These are phyloP conservation scores for Scheffersomyces illinoinensis DNA, from an alignment of 1,139 yeast species.

Conservation along the genomic window DNA sequence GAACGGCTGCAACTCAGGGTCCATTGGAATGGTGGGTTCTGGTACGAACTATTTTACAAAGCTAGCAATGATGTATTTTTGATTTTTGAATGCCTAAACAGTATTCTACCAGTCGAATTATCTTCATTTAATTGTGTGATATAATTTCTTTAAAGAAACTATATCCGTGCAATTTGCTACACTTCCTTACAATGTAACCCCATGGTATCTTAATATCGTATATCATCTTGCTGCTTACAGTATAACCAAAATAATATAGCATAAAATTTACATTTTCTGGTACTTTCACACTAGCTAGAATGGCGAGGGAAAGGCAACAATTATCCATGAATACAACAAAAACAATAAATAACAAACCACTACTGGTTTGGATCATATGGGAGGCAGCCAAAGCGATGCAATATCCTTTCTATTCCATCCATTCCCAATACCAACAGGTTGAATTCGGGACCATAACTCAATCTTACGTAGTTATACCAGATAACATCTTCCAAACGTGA, in stretches of 20 bases:
- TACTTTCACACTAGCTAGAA: not conserved
- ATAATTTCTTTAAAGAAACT: not conserved
- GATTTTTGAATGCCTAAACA: too few relatives aligned
- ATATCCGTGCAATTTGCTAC: not conserved
- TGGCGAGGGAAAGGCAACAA: not conserved
- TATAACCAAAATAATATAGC: too few relatives aligned
- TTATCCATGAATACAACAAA: not conserved
- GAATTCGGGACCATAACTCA: slow-evolving; percentile 66
- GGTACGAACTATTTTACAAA: too few relatives aligned
- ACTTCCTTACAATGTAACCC: too few relatives aligned
- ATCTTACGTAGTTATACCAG: slow-evolving; percentile 63
- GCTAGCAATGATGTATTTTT: too few relatives aligned
- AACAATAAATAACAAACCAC: not conserved
- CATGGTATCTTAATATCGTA: too few relatives aligned
- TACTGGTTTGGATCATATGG: slow-evolving; percentile 25
- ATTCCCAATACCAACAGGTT: slow-evolving; percentile 57
- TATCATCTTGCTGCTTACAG: too few relatives aligned
- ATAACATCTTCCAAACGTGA: slow-evolving; percentile 61
- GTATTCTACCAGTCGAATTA: too few relatives aligned
- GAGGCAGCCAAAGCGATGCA: slow-evolving; percentile 45
- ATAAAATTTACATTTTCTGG: too few relatives aligned
- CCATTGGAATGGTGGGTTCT: too few relatives aligned
- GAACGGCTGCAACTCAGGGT: not conserved
- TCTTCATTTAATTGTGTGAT: not conserved
- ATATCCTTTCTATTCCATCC: slow-evolving; percentile 66